These are phyloP conservation scores for Paraphoma chrysanthemicola DNA, from an alignment of 2,329 filamentous ascomycete species.

Conservation along the genomic window DNA sequence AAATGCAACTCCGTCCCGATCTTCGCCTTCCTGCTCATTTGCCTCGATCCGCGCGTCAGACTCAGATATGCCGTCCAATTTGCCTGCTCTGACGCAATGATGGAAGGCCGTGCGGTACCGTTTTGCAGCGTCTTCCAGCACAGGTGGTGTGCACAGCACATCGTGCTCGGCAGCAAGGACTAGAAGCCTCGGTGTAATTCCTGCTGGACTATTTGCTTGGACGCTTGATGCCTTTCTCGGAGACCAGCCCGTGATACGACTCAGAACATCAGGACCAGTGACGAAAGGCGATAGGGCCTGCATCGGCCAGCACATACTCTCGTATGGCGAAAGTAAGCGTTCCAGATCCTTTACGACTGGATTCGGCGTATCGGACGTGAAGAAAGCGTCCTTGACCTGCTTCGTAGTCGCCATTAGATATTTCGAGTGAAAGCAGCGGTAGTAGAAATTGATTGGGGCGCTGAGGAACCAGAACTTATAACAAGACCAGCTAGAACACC, in stretches of 20 bases:
- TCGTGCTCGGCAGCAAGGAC: conserved; percentile 35
- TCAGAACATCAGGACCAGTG: conserved; percentile 50
- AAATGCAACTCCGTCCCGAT: conserved; percentile 48
- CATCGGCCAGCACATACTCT: conserved; percentile 61
- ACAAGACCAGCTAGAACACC: conserved; percentile 27
- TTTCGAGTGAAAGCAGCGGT: conserved; percentile 59
- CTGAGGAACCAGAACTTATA: conserved; percentile 35
- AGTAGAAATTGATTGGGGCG: conserved; percentile 32
- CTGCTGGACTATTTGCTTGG: not conserved
- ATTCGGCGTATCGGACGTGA: conserved; percentile 54
- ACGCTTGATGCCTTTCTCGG: conserved; percentile 46
- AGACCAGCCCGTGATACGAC: conserved; percentile 41
- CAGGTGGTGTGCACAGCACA: conserved; percentile 33
- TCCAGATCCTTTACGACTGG: conserved; percentile 53
- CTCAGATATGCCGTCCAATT: conserved; percentile 33
- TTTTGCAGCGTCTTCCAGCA: conserved; percentile 47
- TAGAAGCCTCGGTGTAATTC: conserved; percentile 19
- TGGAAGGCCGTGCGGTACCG: conserved; percentile 48
- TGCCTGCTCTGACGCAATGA: conserved; percentile 37
- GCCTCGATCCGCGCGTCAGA: conserved; percentile 5
- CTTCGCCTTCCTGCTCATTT: conserved; percentile 18
- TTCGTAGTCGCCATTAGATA: conserved; percentile 60
- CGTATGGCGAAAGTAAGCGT: conserved; percentile 55
- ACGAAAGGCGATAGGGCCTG: conserved; percentile 57
- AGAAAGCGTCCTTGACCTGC: conserved; percentile 61